A percentile compares a stretch with the other conserved stretches of the same genome.
Conservation (phyloP, 1,284 basidiomycete species). For the Xerocomus amazonicus region DNA sequence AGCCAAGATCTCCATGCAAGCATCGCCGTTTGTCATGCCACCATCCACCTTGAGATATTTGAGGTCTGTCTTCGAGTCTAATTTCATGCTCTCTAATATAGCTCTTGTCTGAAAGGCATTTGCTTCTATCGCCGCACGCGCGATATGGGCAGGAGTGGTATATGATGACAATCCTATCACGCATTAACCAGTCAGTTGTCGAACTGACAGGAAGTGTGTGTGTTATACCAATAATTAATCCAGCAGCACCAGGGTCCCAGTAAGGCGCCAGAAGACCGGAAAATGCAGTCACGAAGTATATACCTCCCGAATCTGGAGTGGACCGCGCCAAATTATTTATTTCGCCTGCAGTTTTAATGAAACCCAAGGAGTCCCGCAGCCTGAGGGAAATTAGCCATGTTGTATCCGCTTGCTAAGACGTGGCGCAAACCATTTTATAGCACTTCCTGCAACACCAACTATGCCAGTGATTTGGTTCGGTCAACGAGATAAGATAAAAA, state of each 20-base stretch:
- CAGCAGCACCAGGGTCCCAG: slow-evolving; percentile 87
- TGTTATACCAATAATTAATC: slow-evolving; percentile 70
- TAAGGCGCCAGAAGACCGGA: slow-evolving; percentile 89
- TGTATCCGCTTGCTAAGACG: neutral
- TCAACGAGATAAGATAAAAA: neutral
- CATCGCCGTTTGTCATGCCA: slow-evolving; percentile 89
- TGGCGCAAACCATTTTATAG: slow-evolving; percentile 73
- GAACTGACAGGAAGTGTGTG: neutral
- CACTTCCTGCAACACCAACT: slow-evolving; percentile 94
- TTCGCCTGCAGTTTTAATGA: slow-evolving; percentile 80
- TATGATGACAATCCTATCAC: slow-evolving; percentile 77
- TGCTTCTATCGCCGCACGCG: slow-evolving; percentile 91
- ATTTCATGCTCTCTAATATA: slow-evolving; percentile 90
- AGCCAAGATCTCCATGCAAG: slow-evolving; percentile 90
- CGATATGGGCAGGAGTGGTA: slow-evolving; percentile 92
- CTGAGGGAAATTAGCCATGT: slow-evolving; percentile 13
- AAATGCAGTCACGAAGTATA: slow-evolving; percentile 98
- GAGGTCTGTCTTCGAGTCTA: slow-evolving; percentile 74
- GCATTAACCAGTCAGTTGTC: slow-evolving; percentile 5
- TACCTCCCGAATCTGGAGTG: slow-evolving; percentile 82
- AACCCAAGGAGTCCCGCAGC: slow-evolving; percentile 86
- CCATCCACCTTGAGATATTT: slow-evolving; percentile 91
- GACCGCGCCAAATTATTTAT: slow-evolving; percentile 84
- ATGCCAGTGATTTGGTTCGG: slow-evolving; percentile 4
- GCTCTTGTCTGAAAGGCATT: slow-evolving; percentile 89